Base-by-base conservation (phyloP, 1,284 basidiomycete genomes). In the Malassezia globosa region DNA sequence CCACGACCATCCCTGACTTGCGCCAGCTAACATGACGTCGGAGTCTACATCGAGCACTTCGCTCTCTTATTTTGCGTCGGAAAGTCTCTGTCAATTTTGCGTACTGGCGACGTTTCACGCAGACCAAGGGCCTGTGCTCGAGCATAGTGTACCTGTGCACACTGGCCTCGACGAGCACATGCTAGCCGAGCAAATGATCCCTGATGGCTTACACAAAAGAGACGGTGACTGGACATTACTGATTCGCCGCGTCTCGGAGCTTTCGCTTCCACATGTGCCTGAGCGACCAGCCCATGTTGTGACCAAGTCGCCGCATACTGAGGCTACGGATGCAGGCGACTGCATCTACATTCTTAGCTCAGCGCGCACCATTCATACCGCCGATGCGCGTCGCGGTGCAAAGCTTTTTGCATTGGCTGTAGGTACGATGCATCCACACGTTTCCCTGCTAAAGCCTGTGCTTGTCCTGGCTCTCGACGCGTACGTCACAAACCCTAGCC, bases 171-270 rank as follows among this genome's bases (percentile, higher is more conserved):
- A 68, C 35, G 60, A 65, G n/a, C 60, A 62, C 51, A 80, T 88
- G 21, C 78, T 97, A 3, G 94, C 92, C 1, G 92, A 95, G 74
- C 80, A 94, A 55, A 99, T 99, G 92, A 78, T 99, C 14, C 92
- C 92, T 1, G 92, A 97, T 72, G 94, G 94, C 11, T 89, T 89
- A 11, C 94, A 99, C 72, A 81, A 84, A 42, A 83, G 92, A 56
- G 76, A 83, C 14, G 87, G 94, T 72, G 92, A 97, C 72, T 97
- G 90, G 92, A 97, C 92, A 4, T 96, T 97, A 77, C 95, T 94
- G 72, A 80, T 96, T 21, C 46, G 39, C 1, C 46, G 33, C 33
- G 22, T 40, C 5, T 4, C 27, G 2, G 18, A 21, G 8, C 37
- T 47, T 22, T 4, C 25, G 11, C 29, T 47, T 13, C 8, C 25